These are phyloP conservation scores for Chenopodium suecicum DNA, from an alignment of 148 eudicot species.

Conservation along the genomic window DNA sequence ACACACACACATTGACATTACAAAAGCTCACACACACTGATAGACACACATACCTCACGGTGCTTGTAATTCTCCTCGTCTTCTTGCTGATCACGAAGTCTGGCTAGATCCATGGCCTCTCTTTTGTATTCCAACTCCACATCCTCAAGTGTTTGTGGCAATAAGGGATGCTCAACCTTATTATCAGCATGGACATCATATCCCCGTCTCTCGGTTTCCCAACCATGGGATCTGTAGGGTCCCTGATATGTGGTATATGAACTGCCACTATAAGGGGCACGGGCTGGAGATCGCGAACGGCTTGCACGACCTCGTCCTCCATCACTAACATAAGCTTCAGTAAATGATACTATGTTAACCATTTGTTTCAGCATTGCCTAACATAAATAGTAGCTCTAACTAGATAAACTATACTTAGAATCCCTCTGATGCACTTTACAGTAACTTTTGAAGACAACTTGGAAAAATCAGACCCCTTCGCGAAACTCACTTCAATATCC, in stretches of 20 bases:
- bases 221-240: conserved; percentile 54
- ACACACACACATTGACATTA: neutral
- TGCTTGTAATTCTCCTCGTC: conserved; percentile 87
- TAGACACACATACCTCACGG: conserved; percentile 60
- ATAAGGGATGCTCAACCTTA: conserved; percentile 49
- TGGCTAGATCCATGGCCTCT: conserved; percentile 73
- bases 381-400: conserved; percentile 60
- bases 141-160: conserved; percentile 68
- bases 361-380: conserved; percentile 51
- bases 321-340: conserved; percentile 95
- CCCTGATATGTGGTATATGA: conserved; percentile 58
- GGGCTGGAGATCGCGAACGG: conserved; percentile 88
- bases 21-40: neutral
- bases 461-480: conserved; percentile 72
- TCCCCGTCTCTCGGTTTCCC: conserved; percentile 67
- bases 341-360: conserved; percentile 81
- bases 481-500: conserved; percentile 75
- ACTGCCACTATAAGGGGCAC: conserved; percentile 51
- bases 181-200: conserved; percentile 45
- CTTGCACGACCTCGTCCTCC: conserved; percentile 83
- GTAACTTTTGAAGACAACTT: conserved; percentile 53
- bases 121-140: conserved; percentile 75
- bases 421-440: conserved; percentile 54
- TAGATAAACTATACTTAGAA: conserved; percentile 50
- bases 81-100: conserved; percentile 80